Evolutionary conservation across 1,284 basidiomycete species (phyloP).

Genomic region (Exobasidium cylindrosporum): DNA sequence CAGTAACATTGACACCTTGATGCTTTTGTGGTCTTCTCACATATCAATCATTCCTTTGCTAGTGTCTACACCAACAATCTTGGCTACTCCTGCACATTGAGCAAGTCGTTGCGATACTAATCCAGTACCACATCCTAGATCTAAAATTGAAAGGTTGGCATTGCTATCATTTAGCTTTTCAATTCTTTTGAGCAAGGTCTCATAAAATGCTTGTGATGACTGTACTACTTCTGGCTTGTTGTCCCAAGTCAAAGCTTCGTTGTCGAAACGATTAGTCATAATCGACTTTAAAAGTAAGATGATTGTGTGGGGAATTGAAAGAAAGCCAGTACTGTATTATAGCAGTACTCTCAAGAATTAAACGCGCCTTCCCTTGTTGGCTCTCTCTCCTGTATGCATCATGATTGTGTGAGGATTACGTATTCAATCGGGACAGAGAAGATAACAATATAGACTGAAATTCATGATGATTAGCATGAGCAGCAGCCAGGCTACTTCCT

Average conservation of each 20-base stretch:
- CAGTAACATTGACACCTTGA: background rate
- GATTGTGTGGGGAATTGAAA: background rate
- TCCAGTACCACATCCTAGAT: slow-evolving; percentile 17
- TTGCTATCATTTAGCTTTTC: background rate
- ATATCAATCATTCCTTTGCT: slow-evolving; percentile 8
- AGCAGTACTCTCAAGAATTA: too few relatives aligned
- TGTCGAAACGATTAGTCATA: slow-evolving; percentile 14
- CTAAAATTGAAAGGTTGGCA: slow-evolving; percentile 3
- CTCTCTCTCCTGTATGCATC: too few relatives aligned
- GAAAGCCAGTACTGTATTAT: too few relatives aligned
- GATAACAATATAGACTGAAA: too few relatives aligned
- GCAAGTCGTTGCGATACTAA: slow-evolving; percentile 14
- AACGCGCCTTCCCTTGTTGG: too few relatives aligned
- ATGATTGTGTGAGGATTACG: too few relatives aligned
- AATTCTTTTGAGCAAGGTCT: background rate
- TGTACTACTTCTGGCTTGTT: slow-evolving; percentile 11
- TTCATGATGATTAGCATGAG: too few relatives aligned
- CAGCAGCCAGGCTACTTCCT: too few relatives aligned
- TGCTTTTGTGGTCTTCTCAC: too few relatives aligned
- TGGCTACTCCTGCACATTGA: slow-evolving; percentile 4
- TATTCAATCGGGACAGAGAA: too few relatives aligned
- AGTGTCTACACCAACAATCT: slow-evolving; percentile 12
- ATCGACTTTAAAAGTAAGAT: background rate
- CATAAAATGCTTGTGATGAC: slow-evolving; percentile 15
- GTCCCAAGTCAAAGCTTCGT: slow-evolving; percentile 14